Evolutionary conservation across 169 alveolate species (phyloP).

Genomic region (Plasmodium coatneyi): DNA sequence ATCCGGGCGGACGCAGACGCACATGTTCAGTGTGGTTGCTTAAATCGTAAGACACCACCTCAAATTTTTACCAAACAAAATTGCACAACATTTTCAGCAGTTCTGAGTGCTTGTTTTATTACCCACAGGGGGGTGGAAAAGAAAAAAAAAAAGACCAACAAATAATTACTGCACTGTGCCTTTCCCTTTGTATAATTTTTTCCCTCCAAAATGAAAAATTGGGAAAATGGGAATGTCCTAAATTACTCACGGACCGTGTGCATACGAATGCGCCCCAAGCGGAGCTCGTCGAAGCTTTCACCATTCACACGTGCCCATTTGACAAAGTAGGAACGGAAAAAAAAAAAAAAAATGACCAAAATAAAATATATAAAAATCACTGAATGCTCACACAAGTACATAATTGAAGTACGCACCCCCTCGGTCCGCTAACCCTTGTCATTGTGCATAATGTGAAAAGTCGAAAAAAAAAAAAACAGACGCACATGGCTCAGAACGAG

Average conservation of each 20-base stretch:
- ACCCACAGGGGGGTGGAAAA: not conserved
- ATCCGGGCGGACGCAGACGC: not conserved
- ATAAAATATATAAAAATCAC: not conserved
- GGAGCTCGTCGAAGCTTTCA: not conserved
- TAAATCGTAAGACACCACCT: not conserved
- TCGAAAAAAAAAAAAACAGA: not conserved
- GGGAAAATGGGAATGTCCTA: not conserved
- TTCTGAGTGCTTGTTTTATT: not conserved
- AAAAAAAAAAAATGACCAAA: not conserved
- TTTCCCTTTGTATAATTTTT: not conserved
- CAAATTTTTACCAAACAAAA: not conserved
- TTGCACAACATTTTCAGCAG: not conserved
- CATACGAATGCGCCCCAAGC: slow-evolving; percentile 1
- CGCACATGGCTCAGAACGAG: not conserved
- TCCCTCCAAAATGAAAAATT: not conserved
- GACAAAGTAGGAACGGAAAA: not conserved
- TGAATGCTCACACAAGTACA: not conserved
- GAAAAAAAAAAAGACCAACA: not conserved
- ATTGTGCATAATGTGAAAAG: not conserved
- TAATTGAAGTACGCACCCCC: not conserved
- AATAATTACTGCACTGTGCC: not conserved
- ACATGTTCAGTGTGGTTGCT: not conserved
- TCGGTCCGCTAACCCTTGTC: not conserved
- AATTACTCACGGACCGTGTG: not conserved
- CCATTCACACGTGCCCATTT: not conserved